A percentile compares a stretch with the other conserved stretches of the same genome.
Evolutionary conservation across 1,284 basidiomycete species (phyloP).

Genomic region (Boletellus deceptivus): DNA sequence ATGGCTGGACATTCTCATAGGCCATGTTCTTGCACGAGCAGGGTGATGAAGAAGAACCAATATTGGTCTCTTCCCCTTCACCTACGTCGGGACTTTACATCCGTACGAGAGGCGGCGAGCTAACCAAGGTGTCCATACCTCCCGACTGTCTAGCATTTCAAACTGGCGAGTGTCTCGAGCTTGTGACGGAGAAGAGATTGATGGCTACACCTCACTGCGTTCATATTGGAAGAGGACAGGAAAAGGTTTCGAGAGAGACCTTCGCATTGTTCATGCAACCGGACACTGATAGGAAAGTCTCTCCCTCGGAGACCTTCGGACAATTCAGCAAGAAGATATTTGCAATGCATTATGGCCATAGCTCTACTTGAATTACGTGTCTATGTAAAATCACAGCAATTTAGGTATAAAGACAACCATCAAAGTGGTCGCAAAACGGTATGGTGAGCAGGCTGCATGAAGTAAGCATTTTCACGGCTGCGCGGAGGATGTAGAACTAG

Average conservation of each 20-base stretch:
- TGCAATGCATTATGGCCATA: conserved; percentile 67
- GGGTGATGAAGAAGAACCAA: conserved; percentile 39
- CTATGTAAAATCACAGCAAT: conserved; percentile 7
- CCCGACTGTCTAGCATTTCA: conserved; percentile 83
- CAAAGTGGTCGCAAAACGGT: too few relatives aligned
- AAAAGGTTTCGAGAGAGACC: conserved; percentile 73
- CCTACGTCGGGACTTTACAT: conserved; percentile 85
- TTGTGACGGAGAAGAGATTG: conserved; percentile 75
- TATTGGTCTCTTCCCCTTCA: conserved; percentile 64
- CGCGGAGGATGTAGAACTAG: conserved; percentile 27
- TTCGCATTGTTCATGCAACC: conserved; percentile 94
- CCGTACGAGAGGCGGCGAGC: conserved; percentile 70
- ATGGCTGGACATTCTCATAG: conserved; percentile 36
- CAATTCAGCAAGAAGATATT: conserved; percentile 85
- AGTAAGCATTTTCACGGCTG: conserved; percentile 16
- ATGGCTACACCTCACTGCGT: conserved; percentile 92
- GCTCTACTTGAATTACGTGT: conserved; percentile 19
- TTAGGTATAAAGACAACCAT: conserved; percentile 9
- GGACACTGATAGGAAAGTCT: conserved; percentile 73
- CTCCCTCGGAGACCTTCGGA: conserved; percentile 75
- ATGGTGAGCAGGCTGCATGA: not conserved
- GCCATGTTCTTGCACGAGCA: conserved; percentile 74
- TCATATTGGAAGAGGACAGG: conserved; percentile 55
- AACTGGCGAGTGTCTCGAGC: conserved; percentile 87
- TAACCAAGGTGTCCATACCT: conserved; percentile 84